A percentile compares a stretch with the other conserved stretches of the same genome.
Conservation (phyloP, 2,329 filamentous ascomycete genomes). For the Neopestalotiopsis rosae region DNA sequence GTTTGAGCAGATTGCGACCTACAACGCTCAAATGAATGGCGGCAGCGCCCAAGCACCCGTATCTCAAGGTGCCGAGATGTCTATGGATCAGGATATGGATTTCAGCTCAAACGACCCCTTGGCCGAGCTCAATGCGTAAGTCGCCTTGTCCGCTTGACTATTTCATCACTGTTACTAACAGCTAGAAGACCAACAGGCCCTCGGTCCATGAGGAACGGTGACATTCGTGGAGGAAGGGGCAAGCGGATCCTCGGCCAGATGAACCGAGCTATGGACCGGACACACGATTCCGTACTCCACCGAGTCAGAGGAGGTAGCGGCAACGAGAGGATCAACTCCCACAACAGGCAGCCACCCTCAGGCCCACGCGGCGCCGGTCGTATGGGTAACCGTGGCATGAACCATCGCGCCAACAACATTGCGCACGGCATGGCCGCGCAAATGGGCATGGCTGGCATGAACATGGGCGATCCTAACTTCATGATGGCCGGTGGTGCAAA, state of each 20-base stretch:
- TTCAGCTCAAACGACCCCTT: constrained; percentile 62
- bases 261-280: constrained; percentile 81
- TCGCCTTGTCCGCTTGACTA: constrained; percentile 28
- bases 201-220: constrained; percentile 81
- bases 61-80: constrained; percentile 32
- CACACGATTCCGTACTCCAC: constrained; percentile 76
- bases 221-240: constrained; percentile 63
- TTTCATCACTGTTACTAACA: constrained; percentile 43
- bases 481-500: constrained; percentile 56
- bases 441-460: constrained; percentile 46
- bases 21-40: constrained; percentile 69
- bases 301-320: constrained; percentile 76
- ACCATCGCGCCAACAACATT: constrained; percentile 55
- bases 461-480: constrained; percentile 51
- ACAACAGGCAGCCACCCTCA: constrained; percentile 72
- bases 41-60: constrained; percentile 33
- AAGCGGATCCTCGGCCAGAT: constrained; percentile 88
- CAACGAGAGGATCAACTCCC: constrained; percentile 81
- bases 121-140: constrained; percentile 64
- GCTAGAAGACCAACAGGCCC: constrained; percentile 82
- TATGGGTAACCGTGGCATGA: constrained; percentile 48
- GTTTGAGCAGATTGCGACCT: constrained; percentile 80
- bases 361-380: constrained; percentile 66
- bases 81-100: constrained; percentile 67
- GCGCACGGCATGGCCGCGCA: constrained; percentile 51